These are phyloP conservation scores for Aspergillus indologenus DNA, from an alignment of 495 filamentous ascomycete genomes.

Conservation along the genomic window DNA sequence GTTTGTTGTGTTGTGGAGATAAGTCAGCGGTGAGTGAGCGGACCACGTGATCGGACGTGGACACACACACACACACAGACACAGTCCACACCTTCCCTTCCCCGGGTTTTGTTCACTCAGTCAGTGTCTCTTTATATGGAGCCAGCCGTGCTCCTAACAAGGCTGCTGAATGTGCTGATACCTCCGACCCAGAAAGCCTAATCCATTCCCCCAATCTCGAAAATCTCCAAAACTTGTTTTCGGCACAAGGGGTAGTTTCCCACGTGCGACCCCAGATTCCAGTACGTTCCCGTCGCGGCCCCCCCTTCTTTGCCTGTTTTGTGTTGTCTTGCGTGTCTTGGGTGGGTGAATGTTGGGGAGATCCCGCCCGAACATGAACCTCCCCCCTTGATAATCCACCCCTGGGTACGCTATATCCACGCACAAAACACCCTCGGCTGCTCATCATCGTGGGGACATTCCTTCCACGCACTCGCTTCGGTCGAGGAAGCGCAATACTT, in stretches of 20 bases:
- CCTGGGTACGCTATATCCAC: conserved; percentile 36
- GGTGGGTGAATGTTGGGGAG: conserved; percentile 7
- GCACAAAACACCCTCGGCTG: conserved; percentile 31
- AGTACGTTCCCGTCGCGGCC: conserved; percentile 5
- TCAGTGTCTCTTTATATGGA: not conserved
- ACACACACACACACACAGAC: not conserved
- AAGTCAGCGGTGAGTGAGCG: not conserved
- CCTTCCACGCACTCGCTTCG: conserved; percentile 45
- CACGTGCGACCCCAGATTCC: not conserved
- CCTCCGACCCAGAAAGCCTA: not conserved
- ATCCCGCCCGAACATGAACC: conserved; percentile 4
- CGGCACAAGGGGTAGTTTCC: not conserved
- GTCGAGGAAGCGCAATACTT: not conserved
- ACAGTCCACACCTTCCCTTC: not conserved
- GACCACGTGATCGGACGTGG: not conserved
- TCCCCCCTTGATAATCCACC: conserved; percentile 8
- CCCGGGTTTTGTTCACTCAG: not conserved
- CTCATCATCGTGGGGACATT: conserved; percentile 26
- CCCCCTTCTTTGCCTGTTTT: not conserved
- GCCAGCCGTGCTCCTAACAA: not conserved
- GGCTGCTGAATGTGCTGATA: not conserved
- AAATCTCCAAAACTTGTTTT: not conserved
- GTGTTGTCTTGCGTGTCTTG: too few relatives aligned
- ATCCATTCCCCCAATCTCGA: not conserved
- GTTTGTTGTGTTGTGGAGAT: too few relatives aligned